phyloP scores from a whole-genome alignment of 352 stramenopile species.

The Thalassiosira mediterranea region DNA sequence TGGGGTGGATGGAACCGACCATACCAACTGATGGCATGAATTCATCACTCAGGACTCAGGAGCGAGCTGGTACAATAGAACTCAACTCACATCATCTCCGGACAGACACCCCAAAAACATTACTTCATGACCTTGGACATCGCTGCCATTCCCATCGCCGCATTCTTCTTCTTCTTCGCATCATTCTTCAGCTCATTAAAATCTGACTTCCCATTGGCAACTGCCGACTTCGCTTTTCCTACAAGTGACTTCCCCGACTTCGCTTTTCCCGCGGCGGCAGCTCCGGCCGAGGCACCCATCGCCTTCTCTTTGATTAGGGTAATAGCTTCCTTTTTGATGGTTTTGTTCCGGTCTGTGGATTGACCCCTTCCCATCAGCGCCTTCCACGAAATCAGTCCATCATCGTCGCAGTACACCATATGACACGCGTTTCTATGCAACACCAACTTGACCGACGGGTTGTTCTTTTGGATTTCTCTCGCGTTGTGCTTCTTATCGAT shows the following conservation, averaged over 20 bases:
- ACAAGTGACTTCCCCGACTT: conserved; percentile 2
- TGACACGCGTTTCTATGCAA: conserved; percentile 43
- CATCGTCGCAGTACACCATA: conserved; percentile 50
- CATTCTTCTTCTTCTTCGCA: conserved; percentile 19
- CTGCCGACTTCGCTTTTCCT: conserved; percentile 23
- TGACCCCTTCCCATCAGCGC: conserved; percentile 31
- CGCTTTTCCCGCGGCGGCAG: conserved; percentile 18
- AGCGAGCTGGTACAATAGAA: too few species aligned
- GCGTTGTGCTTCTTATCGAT: conserved; percentile 40
- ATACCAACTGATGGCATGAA: too few species aligned
- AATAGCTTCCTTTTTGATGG: conserved; percentile 29
- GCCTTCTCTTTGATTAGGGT: conserved; percentile 39
- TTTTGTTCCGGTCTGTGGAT: conserved; percentile 28
- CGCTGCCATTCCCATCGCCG: conserved; percentile 15
- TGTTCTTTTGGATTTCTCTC: conserved; percentile 51
- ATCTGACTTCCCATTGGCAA: conserved; percentile 12
- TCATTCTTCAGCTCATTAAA: conserved; percentile 21
- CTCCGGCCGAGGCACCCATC: neutral
- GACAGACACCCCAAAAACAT: neutral
- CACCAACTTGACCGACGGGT: conserved; percentile 35
- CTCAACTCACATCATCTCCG: conserved; percentile 6
- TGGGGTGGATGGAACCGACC: too few species aligned
- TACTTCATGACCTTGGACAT: conserved; percentile 16
- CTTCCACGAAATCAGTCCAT: conserved; percentile 41
- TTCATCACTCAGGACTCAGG: too few species aligned